These are phyloP conservation scores for Exophiala mesophila DNA, from an alignment of 2,329 filamentous ascomycete species.

Conservation along the genomic window DNA sequence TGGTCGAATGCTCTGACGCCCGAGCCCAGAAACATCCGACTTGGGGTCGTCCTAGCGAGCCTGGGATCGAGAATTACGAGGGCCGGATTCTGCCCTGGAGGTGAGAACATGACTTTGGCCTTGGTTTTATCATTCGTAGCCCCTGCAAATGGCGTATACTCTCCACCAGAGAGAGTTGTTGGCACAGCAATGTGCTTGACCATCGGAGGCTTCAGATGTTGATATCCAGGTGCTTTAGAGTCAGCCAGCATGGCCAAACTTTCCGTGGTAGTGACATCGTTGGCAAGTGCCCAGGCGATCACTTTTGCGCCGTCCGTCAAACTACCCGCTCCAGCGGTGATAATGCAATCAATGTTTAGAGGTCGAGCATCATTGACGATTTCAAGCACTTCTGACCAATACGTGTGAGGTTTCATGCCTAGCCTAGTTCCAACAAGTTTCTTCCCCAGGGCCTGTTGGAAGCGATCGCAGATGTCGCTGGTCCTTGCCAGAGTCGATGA, in stretches of 20 bases:
- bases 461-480: constrained; percentile 40
- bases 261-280: constrained; percentile 31
- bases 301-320: constrained; percentile 54
- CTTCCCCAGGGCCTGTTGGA: constrained; percentile 38
- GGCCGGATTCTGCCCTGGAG: constrained; percentile 7
- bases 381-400: constrained; percentile 48
- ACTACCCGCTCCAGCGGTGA: constrained; percentile 47
- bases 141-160: constrained; percentile 38
- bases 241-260: not conserved
- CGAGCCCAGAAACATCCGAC: constrained; percentile 28
- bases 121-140: constrained; percentile 32
- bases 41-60: constrained; percentile 27
- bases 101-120: constrained; percentile 7
- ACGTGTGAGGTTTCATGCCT: constrained; percentile 51
- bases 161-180: constrained; percentile 39
- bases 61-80: constrained; percentile 25
- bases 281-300: constrained; percentile 46
- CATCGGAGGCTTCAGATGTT: not conserved
- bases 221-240: not conserved
- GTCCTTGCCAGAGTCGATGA: constrained; percentile 45
- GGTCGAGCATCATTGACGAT: constrained; percentile 61
- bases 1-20: constrained; percentile 31
- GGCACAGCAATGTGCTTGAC: constrained; percentile 34
- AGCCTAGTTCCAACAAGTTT: constrained; percentile 42
- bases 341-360: constrained; percentile 75